Percentiles rank a stretch among this genome's conserved stretches.
Evolutionary conservation across 176 grass and related monocot species (phyloP).

Genomic region (Ampelocalamus luodianensis): DNA sequence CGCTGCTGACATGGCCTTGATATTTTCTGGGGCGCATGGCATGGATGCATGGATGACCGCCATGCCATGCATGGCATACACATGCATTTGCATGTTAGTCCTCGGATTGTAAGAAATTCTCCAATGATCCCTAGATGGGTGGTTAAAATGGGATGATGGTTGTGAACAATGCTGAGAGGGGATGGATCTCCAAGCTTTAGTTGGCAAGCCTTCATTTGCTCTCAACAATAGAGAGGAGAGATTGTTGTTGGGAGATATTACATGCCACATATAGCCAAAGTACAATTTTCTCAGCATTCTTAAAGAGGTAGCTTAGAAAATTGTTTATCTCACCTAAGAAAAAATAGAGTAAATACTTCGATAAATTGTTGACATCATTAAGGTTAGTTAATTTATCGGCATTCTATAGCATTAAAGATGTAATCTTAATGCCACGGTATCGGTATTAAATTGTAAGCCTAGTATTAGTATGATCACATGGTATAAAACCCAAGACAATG

Average conservation of each 20-base stretch:
- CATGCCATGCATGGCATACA: conserved; percentile 34
- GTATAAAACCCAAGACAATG: no score
- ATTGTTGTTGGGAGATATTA: neutral
- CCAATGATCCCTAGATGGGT: neutral
- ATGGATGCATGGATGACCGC: conserved; percentile 22
- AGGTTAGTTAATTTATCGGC: no score
- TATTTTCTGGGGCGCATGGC: conserved; percentile 75
- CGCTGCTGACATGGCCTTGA: conserved; percentile 91
- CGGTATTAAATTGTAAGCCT: no score
- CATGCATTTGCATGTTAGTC: neutral
- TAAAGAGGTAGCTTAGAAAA: neutral
- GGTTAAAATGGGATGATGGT: no score
- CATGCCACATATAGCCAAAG: neutral
- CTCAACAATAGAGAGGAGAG: neutral
- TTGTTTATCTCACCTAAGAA: neutral
- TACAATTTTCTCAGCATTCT: neutral
- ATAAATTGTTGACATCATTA: neutral
- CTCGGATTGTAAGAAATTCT: neutral
- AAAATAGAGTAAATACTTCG: neutral
- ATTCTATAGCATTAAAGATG: no score
- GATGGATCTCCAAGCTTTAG: no score
- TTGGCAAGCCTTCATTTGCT: neutral
- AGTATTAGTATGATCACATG: no score
- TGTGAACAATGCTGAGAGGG: no score
- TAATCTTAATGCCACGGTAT: neutral